A percentile compares a stretch with the other conserved stretches of the same genome.
phyloP scores from a whole-genome alignment of 345 rosid genomes.

The Abelmoschus esculentus region DNA sequence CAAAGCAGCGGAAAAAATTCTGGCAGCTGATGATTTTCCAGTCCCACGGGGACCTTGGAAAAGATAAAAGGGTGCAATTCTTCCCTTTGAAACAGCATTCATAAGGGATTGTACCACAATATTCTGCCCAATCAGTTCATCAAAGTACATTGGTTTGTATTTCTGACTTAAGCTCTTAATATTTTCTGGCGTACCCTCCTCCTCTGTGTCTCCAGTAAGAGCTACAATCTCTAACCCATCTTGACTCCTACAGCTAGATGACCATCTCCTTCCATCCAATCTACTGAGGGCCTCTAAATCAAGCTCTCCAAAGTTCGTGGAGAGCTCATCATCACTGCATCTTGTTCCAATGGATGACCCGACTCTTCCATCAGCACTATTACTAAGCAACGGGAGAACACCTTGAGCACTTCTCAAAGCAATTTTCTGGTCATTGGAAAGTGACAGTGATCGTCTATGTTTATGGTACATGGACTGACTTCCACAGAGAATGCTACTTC shows the following conservation, averaged over 20 bases:
- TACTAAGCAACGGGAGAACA: slow-evolving; percentile 69
- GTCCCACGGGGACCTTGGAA: slow-evolving; percentile 98
- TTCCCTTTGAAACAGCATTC: slow-evolving; percentile 64
- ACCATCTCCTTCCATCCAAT: slow-evolving; percentile 97
- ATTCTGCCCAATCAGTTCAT: slow-evolving; percentile 85
- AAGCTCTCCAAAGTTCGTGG: slow-evolving; percentile 82
- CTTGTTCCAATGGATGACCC: slow-evolving; percentile 75
- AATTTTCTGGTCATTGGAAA: slow-evolving; percentile 38
- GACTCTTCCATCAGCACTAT: slow-evolving; percentile 52
- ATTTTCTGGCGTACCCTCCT: slow-evolving; percentile 55
- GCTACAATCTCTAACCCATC: slow-evolving; percentile 66
- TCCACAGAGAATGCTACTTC: slow-evolving; percentile 79
- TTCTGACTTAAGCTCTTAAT: slow-evolving; percentile 74
- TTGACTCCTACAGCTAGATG: slow-evolving; percentile 79
- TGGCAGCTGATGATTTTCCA: slow-evolving; percentile 86
- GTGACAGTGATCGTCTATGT: slow-evolving; percentile 41
- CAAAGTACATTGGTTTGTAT: slow-evolving; percentile 75
- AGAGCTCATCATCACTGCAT: slow-evolving; percentile 78
- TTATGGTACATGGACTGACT: slow-evolving; percentile 49
- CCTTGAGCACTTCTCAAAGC: slow-evolving; percentile 61
- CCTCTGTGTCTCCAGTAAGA: slow-evolving; percentile 55
- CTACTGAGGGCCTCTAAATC: slow-evolving; percentile 97
- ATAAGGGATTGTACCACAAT: slow-evolving; percentile 77
- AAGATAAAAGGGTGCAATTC: slow-evolving; percentile 87
- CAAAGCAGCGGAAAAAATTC: slow-evolving; percentile 78